These are phyloP conservation scores for Tetrapisispora fleetii DNA, from an alignment of 805 yeast species.

Conservation along the genomic window DNA sequence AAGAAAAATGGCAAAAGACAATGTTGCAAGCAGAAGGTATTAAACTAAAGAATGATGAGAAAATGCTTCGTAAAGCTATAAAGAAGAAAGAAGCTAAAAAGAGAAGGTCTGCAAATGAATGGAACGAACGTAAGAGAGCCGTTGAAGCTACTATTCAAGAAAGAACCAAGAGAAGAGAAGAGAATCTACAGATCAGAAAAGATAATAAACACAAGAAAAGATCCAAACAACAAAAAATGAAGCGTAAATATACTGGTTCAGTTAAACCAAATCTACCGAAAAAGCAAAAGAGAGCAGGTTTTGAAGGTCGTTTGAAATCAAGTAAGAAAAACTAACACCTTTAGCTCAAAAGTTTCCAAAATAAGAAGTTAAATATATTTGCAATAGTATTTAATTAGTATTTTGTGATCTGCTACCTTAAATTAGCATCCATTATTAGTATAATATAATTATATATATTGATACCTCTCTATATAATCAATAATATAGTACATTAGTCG, in stretches of 20 bases:
- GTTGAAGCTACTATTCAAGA: constrained; percentile 68
- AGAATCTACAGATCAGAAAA: constrained; percentile 73
- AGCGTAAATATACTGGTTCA: constrained; percentile 51
- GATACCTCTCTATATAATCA: not conserved
- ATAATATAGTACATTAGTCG: not conserved
- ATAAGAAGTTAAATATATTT: not conserved
- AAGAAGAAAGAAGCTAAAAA: constrained; percentile 76
- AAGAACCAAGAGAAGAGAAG: constrained; percentile 81
- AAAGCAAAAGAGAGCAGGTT: constrained; percentile 60
- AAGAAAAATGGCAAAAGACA: constrained; percentile 77
- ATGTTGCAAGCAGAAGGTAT: constrained; percentile 81
- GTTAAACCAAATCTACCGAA: constrained; percentile 32
- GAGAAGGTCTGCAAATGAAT: constrained; percentile 78
- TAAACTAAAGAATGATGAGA: constrained; percentile 84
- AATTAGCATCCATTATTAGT: not conserved
- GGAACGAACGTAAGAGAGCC: constrained; percentile 80
- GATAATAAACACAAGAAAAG: constrained; percentile 78
- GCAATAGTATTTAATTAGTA: not conserved
- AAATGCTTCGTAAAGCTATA: constrained; percentile 72
- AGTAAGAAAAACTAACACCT: constrained; percentile 14
- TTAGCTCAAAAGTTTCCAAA: not conserved
- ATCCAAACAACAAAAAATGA: constrained; percentile 60
- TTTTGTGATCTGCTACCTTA: not conserved
- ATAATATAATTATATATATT: not conserved
- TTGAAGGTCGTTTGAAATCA: constrained; percentile 57